Evolutionary conservation across 176 grass and related monocot species (phyloP), one percentile per base, ranked within the genome.

Genomic region (Bonia amplexicaulis): DNA sequence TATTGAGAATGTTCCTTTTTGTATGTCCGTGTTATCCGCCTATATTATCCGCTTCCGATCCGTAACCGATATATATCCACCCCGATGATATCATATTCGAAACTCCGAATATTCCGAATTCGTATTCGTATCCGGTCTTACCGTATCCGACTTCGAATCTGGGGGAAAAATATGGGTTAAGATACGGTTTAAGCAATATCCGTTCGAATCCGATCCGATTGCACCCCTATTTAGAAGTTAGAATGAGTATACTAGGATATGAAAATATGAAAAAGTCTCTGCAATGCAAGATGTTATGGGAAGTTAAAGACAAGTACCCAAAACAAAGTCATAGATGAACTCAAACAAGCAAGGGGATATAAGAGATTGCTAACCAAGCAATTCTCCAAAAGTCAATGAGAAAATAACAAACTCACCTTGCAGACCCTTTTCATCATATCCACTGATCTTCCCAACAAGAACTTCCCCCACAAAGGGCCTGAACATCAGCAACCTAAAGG

Each of bases 401-500:
- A 81, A 81, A 66, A 66, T 82, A 81, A 22, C 5, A 20, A 52
- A 86, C 58, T 53, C 72, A 98, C 93, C 82, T 63, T 87, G 93
- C 82, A 98, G 90, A 58, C 96, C 91, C 71, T 84, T 87, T 52
- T 95, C 93, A 47, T 93, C 91, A 86, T 90, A 95, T 81, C 82
- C 82, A 76, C 84, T 90, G 74, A 98, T 95, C 84, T 88, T 98
- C 77, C 89, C 96, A 72, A 90, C 83, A 54, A 98, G 69, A 90
- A 93, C 66, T 85, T 98, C 96, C n/a, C 96, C 91, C 70, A 71
- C 55, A 77, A 88, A 98, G 10, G 96, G 96, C 84, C 79, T 89
- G 87, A 98, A 98, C 85, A 98, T 89, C 33, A 98, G 41, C 69
- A 98, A 77, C 66, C 96, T 85, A 81, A 89, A 98, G 22, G 65